Evolutionary conservation across 352 stramenopile species (phyloP).

Genomic region (Globisporangium barbulae): DNA sequence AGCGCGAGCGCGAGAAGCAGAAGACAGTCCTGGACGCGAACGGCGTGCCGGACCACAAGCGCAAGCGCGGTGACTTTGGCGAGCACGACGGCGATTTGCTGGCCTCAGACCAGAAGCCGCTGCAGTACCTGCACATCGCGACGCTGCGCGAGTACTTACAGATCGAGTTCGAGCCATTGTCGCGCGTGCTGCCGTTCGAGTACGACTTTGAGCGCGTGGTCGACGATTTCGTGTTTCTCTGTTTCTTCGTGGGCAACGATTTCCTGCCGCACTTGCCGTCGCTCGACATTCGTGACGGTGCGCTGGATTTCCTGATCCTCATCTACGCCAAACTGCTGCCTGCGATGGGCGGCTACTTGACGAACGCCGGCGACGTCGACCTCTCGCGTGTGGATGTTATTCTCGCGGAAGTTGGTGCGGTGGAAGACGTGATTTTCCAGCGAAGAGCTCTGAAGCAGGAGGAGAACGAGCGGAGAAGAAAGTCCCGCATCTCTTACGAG

Average conservation of each 20-base stretch:
- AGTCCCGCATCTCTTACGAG: conserved; percentile 61
- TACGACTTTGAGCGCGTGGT: conserved; percentile 98
- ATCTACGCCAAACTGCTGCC: conserved; percentile 92
- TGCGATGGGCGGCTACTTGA: conserved; percentile 94
- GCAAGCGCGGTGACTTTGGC: conserved; percentile 82
- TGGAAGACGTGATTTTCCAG: conserved; percentile 96
- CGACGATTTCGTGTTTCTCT: conserved; percentile 99
- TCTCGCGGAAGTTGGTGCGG: conserved; percentile 93
- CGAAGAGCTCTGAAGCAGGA: conserved; percentile 80
- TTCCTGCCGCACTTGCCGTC: conserved; percentile 98
- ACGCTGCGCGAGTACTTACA: conserved; percentile 93
- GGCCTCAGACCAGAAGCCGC: conserved; percentile 86
- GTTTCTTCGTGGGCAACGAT: conserved; percentile 99
- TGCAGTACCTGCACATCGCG: conserved; percentile 93
- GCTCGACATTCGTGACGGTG: conserved; percentile 98
- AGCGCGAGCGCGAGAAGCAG: conserved; percentile 62
- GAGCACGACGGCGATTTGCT: conserved; percentile 76
- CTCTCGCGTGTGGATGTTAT: conserved; percentile 95
- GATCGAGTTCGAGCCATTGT: conserved; percentile 91
- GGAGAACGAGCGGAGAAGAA: conserved; percentile 67
- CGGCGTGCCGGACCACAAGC: conserved; percentile 61
- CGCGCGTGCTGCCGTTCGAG: conserved; percentile 83
- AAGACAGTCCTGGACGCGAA: conserved; percentile 74
- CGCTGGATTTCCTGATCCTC: conserved; percentile 97
- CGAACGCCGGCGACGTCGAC: conserved; percentile 93